A percentile compares a stretch with the other conserved stretches of the same genome.
phyloP scores from a whole-genome alignment of 768 basidiomycete genomes.

The Austroboletus eburneus region DNA sequence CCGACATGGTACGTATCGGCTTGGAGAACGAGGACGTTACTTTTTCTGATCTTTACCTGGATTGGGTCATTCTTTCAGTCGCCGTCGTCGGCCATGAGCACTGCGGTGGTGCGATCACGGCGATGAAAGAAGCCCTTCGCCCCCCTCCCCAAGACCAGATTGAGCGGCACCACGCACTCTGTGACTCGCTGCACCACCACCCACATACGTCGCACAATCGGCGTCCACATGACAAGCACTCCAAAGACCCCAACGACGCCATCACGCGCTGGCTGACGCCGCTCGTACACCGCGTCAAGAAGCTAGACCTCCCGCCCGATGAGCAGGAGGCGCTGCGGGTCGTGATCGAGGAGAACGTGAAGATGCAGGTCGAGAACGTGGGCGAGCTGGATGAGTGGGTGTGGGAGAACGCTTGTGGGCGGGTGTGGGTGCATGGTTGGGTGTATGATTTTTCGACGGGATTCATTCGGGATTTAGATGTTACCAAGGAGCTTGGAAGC shows the following conservation, averaged over 20 bases:
- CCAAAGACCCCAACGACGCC: conserved; percentile 39
- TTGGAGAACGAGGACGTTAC: not conserved
- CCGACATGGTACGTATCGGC: conserved; percentile 56
- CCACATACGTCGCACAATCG: not conserved
- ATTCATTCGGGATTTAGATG: conserved; percentile 50
- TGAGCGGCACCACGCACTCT: conserved; percentile 8
- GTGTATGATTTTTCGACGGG: conserved; percentile 64
- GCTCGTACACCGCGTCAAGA: conserved; percentile 49
- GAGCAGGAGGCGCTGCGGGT: conserved; percentile 28
- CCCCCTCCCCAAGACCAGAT: not conserved
- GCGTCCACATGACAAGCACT: conserved; percentile 6
- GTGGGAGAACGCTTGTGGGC: conserved; percentile 33
- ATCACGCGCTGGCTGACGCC: conserved; percentile 71
- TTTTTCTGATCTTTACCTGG: not conserved
- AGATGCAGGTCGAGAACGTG: conserved; percentile 47
- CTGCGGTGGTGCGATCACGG: conserved; percentile 69
- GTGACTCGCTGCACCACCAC: conserved; percentile 15
- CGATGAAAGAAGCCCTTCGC: conserved; percentile 9
- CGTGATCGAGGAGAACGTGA: conserved; percentile 56
- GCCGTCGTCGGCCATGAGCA: conserved; percentile 77
- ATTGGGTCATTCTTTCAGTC: no score
- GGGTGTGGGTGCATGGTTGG: conserved; percentile 70
- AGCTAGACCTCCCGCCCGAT: conserved; percentile 32
- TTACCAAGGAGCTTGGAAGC: conserved; percentile 38
- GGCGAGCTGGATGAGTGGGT: conserved; percentile 37